Evolutionary conservation across 345 rosid species (phyloP), one percentile per base, ranked within the genome.

Genomic region (Moricandia moricandioides): DNA sequence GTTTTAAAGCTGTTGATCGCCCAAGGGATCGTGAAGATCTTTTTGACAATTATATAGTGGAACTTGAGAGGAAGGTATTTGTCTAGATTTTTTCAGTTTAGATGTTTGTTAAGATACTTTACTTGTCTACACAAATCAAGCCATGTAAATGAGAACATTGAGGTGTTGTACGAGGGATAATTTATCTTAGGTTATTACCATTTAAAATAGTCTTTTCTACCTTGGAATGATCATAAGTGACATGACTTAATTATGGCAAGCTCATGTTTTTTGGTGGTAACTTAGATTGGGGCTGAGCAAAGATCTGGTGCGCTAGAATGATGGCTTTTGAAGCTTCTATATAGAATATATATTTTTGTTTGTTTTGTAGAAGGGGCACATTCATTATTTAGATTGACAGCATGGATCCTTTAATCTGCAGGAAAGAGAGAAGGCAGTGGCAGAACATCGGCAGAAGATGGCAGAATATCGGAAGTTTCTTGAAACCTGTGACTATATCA

Each of bases 1-100:
- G 99, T 69, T 95, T 88, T 82, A 90, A 88, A 82, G 98, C 93
- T 74, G 96, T 95, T 80, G 99, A 95, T 62, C 88, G 89, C 76
- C 68, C 78, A 29, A 85, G 98, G 81, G 99, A 95, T 66, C 86
- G 94, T 57, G 96, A 92, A 82, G 98, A 95, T 76, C 92, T 95
- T 82, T 95, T 86, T 82, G 97, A 88, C 70, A 88, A 77, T 81
- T 90, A 90, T 69, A 82, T 89, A 45, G 91, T 88, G 78, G 99
- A 95, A 75, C 96, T 92, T 68, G 96, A 69, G 85, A 89, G 96
- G 86, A 95, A 92, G 97, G 98, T 93, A 86, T 62, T 27, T n/a
- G 34, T 51, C 57, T 64, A 47, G 26, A n/a, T 43, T 40, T 12
- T 9, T 67, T 55, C 39, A 57, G 52, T 62, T 43, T 39, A n/a